phyloP scores from a whole-genome alignment of 768 basidiomycete genomes.

The Tricholoma flavovirens region DNA sequence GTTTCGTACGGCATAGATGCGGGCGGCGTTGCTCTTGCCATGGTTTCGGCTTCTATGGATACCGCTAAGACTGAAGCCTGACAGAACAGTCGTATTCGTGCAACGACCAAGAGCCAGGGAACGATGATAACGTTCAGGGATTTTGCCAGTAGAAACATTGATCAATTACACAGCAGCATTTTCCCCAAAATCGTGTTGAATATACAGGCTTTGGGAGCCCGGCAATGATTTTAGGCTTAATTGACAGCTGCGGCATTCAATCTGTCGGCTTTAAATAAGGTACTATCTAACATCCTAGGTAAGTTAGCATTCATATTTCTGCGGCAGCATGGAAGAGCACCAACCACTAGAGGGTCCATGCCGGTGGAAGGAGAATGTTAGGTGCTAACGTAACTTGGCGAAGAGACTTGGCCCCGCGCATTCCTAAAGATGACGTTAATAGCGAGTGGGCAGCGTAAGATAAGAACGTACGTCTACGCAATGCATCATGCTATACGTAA shows the following conservation, averaged over 20 bases:
- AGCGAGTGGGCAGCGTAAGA: conserved; percentile 26
- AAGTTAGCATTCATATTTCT: background rate
- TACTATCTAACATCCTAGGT: background rate
- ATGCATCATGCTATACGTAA: conserved; percentile 72
- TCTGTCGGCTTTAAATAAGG: background rate
- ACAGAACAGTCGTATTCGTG: too few relatives aligned
- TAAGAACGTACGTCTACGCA: conserved; percentile 70
- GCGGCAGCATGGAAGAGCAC: background rate
- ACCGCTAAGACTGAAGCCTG: too few relatives aligned
- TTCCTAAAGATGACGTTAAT: conserved; percentile 23
- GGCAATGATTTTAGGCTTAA: background rate
- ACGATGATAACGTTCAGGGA: too few relatives aligned
- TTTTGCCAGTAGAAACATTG: background rate
- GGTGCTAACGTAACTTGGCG: conserved; percentile 55
- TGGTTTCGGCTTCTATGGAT: too few relatives aligned
- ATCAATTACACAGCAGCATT: background rate
- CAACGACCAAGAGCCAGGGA: too few relatives aligned
- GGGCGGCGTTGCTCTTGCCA: too few relatives aligned
- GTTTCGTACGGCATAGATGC: too few relatives aligned
- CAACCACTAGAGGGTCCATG: background rate
- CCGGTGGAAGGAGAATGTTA: background rate
- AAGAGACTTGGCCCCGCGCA: conserved; percentile 77
- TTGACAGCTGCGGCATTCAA: background rate
- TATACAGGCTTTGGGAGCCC: background rate
- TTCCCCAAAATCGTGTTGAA: background rate